Evolutionary conservation across 306 rosid species (phyloP), one percentile per base, ranked within the genome.

Genomic region (Vigna angularis): DNA sequence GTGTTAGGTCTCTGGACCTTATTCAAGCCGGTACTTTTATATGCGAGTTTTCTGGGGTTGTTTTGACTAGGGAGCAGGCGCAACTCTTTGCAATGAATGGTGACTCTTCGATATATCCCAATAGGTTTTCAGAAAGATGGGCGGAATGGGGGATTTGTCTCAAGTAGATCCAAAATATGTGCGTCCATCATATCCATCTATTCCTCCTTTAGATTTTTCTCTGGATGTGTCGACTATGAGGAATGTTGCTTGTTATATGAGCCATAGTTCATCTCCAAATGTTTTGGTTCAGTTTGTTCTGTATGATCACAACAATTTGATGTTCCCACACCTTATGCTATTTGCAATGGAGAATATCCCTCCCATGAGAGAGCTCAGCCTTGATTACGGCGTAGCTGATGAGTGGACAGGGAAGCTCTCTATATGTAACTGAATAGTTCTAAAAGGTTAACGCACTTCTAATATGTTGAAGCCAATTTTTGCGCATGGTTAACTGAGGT

Each of bases 291-390:
- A 93, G 82, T 91, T 85, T 63, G 94, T 95, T 85, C 90, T 95
- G 32, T 87, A 85, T 82, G 98, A 93, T 86, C 99, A 95, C 87
- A 91, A 93, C 78, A 95, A 90, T 62, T 79, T 95, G 79, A 92
- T 93, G 99, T 95, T 95, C 83, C 99, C 99, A 45, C 99, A 91
- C 74, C 83, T 91, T 82, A 95, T 93, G 99, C 85, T 92, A 67
- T 95, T 91, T 73, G 98, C 99, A 66, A 85, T 90, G 93, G 99
- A 95, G 83, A 95, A 88, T 73, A 91, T 95, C 85, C 99, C 99
- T 83, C 98, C 99, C 50, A 51, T 95, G 93, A 93, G 99, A 82
- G 98, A 95, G 87, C 87, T 95, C 73, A 93, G 97, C 87, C 83
- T 95, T 77, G 99, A 95, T 81, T 95, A 95, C 65, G 99, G 99